Evolutionary conservation across 768 basidiomycete species (phyloP), one percentile per base, ranked within the genome.

Genomic region (Sarcodon sp.): DNA sequence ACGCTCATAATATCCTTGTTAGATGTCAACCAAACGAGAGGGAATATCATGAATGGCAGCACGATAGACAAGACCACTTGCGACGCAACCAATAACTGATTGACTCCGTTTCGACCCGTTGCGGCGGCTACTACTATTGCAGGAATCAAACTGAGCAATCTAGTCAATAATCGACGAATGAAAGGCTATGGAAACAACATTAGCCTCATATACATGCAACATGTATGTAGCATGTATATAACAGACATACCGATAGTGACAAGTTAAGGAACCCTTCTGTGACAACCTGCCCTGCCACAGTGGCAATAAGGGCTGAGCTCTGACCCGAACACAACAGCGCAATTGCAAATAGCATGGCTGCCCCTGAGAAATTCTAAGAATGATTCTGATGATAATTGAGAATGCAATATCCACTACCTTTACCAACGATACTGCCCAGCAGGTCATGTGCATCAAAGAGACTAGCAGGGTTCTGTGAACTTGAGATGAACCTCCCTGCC

Each of bases 251-350:
- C 53, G 87, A 85, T 34, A 89, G 75, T 43, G 78, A 74, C 90
- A 90, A 94, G 46, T 76, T 78, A 47, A 94, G 71, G 63, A 92
- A 91, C 0, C 92, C 91, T 63, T 96, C 91, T 0, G 80, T 81
- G 35, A 97, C 83, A 16, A 87, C 83, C 63, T 96, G 92, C 0
- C 91, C 91, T 0, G 88, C 83, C 10, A 94, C 73, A 0, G 90
- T 96, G 8, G 88, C 91, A 3, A 94, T 83, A 45, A 96, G 75
- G 7, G 84, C 86, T 0, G 93, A 87, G 53, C 87, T 87, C 71
- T 96, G 91, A 2, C 93, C 92, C 2, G 89, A 71, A 33, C 82
- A 79, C 10, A 97, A 73, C 11, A 97, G 67, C 2, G 87, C 88
- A 37, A 97, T 59, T 1, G 93, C 92, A 56, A 96, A 97, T 36